A percentile compares a stretch with the other conserved stretches of the same genome.
Evolutionary conservation across 2,329 filamentous ascomycete genomes (phyloP).

Genomic region (Colletotrichum sp.): DNA sequence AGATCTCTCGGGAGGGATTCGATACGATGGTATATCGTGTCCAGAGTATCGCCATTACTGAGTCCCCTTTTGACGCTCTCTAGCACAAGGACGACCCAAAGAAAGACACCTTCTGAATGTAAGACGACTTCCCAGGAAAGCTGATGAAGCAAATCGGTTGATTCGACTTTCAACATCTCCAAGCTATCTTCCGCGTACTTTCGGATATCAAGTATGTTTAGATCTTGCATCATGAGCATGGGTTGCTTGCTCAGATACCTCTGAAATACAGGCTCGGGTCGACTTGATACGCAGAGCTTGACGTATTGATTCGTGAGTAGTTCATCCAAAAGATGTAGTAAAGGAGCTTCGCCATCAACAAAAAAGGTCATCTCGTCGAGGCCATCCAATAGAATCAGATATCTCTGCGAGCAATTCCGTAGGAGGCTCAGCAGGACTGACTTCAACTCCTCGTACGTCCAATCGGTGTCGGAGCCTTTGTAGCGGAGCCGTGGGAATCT

Average conservation of each 20-base stretch:
- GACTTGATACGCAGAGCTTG: not conserved
- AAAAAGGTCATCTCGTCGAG: not conserved
- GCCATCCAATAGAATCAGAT: not conserved
- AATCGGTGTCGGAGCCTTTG: not conserved
- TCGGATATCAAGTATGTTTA: not conserved
- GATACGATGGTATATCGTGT: not conserved
- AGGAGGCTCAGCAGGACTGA: not conserved
- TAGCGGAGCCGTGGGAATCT: not conserved
- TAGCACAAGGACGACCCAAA: not conserved
- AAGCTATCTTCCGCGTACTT: not conserved
- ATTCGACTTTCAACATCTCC: not conserved
- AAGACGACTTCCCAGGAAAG: not conserved
- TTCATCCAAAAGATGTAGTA: rapidly evolving
- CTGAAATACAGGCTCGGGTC: not conserved
- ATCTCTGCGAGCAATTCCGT: not conserved
- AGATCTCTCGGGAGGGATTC: not conserved
- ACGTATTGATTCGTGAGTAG: not conserved
- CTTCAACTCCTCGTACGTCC: not conserved
- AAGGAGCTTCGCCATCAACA: not conserved
- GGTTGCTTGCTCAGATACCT: not conserved
- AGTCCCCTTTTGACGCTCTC: not conserved
- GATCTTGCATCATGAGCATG: not conserved
- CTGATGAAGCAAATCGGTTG: rapidly evolving
- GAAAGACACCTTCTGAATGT: not conserved
- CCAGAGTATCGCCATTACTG: not conserved